phyloP scores from a whole-genome alignment of 345 rosid genomes.

The Dipteronia sinensis region DNA sequence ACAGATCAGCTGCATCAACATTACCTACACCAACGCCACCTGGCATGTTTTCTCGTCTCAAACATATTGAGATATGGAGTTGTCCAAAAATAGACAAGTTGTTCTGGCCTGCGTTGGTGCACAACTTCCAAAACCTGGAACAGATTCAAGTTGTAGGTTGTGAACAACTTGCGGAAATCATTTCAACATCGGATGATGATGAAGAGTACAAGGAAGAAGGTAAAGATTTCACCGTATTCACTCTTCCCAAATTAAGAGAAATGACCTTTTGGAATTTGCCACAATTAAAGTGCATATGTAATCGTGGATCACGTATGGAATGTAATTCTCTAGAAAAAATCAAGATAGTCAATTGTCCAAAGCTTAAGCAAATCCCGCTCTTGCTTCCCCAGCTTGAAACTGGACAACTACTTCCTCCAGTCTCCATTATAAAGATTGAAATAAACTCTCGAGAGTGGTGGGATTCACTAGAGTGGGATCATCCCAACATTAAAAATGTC shows the following conservation, averaged over 20 bases:
- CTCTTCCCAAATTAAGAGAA: too few relatives aligned
- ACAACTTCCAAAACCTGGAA: too few relatives aligned
- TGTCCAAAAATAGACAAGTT: too few relatives aligned
- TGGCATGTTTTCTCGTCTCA: too few relatives aligned
- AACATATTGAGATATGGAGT: too few relatives aligned
- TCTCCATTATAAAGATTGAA: neutral
- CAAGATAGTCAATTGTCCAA: neutral
- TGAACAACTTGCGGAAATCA: too few relatives aligned
- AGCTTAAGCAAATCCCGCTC: slow-evolving; percentile 20
- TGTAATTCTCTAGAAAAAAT: slow-evolving; percentile 22
- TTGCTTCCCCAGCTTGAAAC: neutral
- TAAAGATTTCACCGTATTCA: too few relatives aligned
- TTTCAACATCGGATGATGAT: too few relatives aligned
- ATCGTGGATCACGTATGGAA: neutral
- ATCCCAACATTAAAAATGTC: slow-evolving; percentile 15
- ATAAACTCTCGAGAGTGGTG: neutral
- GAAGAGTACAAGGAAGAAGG: too few relatives aligned
- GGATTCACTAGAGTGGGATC: slow-evolving; percentile 28
- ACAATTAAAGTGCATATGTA: slow-evolving; percentile 23
- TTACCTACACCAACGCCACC: too few relatives aligned
- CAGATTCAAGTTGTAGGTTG: accelerated
- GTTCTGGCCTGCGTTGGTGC: too few relatives aligned
- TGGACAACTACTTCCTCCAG: slow-evolving; percentile 13
- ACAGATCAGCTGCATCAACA: too few relatives aligned
- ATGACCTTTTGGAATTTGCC: neutral